Evolutionary conservation across 2,329 filamentous ascomycete genomes (phyloP), one percentile per base, ranked within the genome.

Genomic region (Biscogniauxia sp.): DNA sequence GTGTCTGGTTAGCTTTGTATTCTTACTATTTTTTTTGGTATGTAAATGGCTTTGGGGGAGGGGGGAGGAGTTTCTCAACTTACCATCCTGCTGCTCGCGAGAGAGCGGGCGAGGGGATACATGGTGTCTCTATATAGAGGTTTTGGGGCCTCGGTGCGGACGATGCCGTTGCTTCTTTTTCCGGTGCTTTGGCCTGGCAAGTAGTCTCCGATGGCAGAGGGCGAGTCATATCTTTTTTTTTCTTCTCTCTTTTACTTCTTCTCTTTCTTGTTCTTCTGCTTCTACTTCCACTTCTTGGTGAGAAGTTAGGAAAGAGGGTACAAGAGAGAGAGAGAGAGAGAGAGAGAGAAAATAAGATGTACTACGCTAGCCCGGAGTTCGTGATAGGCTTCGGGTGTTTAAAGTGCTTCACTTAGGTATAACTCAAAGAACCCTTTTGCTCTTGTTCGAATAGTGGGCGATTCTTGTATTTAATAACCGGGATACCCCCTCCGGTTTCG

Each of bases 81-180:
- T 77, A 91, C 88, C 90, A 93, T 75, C 90, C 90, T 66, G 89
- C 88, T 64, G 82, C 82, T 64, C 85, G 82, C 51, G 89, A 92
- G 45, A 93, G 81, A 15, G 84, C 78, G 55, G 82, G 79, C 2
- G 87, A 92, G 69, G 87, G 84, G 61, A 91, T 81, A 62, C 91
- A 81, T 25, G 91, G 90, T 19, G 91, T 93, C 72, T 88, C 79
- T 62, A 86, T 83, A 88, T 89, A 93, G 59, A 90, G 87, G 56
- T 78, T 73, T 63, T 74, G 78, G 19, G 74, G 70, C 23, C 78
- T 75, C 23, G 72, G 64, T 9, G 67, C 66, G 51, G 77, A 71
- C 20, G 78, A 80, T 53, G 76, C 78, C 79, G 81, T 81, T 58
- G 50, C 70, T 60, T 51, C 20, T 20, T 32, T 32, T 32, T 32